Evolutionary conservation across 2,329 filamentous ascomycete genomes (phyloP), one percentile per base, ranked within the genome.

Genomic region (Plenodomus tracheiphilus): DNA sequence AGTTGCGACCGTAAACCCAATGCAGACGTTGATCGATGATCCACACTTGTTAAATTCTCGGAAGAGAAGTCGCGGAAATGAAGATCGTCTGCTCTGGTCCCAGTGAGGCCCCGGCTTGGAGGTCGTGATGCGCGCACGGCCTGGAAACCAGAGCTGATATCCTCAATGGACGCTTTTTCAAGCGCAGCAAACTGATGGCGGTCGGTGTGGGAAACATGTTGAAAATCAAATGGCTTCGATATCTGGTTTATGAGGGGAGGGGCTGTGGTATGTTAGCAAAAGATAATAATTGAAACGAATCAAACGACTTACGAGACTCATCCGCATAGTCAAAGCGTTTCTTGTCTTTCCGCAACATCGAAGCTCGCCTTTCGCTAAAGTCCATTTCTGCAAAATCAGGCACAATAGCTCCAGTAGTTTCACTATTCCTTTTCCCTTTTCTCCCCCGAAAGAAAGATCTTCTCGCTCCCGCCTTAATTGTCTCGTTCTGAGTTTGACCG

Each of bases 201-300:
- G 47, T 79, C 78, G 21, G 82, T 83, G 61, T 86, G 83, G 30
- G 81, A 82, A 43, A 86, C 68, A 60, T 86, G 84, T 53, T 85
- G 82, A 62, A 86, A 86, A 58, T 84, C 81, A 66, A 84, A 86
- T 1, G 84, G 84, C 47, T 78, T 78, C 0, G 84, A 86, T 43
- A 86, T 86, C 48, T 63, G 65, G 41, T 62, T 56, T 43, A 66
- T 71, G 16, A 69, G 57, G 13, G 56, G 43, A 10, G 55, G 47
- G 13, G 53, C 69, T 72, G 44, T 8, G 15, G 11, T 47, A 43
- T 53, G 47, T 57, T 39, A 61, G 46, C 19, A 38, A 34, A 42
- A 25, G 20, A 20, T 18, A n/a, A 17, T n/a, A n/a, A 17, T n/a
- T 11, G 18, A 17, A 8, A 40, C 10, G 19, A 32, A 9, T 21